Conservation (phyloP, 2,329 filamentous ascomycete species). For the Coniochaeta hoffmannii region DNA sequence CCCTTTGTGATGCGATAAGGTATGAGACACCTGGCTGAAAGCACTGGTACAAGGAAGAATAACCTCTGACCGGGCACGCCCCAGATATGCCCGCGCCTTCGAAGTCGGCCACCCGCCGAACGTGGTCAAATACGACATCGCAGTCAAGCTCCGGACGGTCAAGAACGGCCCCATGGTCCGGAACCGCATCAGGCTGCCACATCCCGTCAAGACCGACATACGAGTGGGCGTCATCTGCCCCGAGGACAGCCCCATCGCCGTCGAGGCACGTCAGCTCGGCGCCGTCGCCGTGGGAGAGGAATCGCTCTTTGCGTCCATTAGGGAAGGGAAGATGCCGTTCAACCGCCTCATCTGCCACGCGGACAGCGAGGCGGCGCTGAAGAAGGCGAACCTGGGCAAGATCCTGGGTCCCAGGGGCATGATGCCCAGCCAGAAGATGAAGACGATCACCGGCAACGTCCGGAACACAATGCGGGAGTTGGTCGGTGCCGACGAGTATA, state of each 20-base stretch:
- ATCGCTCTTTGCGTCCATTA: slow-evolving; percentile 72
- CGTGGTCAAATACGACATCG: slow-evolving; percentile 78
- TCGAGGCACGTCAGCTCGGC: slow-evolving; percentile 68
- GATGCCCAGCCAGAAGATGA: slow-evolving; percentile 85
- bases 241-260: slow-evolving; percentile 67
- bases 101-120: slow-evolving; percentile 78
- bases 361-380: slow-evolving; percentile 68
- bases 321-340: slow-evolving; percentile 70
- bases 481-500: slow-evolving; percentile 77
- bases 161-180: slow-evolving; percentile 84
- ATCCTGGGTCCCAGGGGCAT: slow-evolving; percentile 82
- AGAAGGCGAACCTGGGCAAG: slow-evolving; percentile 72
- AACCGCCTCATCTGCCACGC: slow-evolving; percentile 83
- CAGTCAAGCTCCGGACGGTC: slow-evolving; percentile 72
- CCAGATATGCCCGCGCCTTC: slow-evolving; percentile 79
- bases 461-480: slow-evolving; percentile 69
- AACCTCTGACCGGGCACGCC: neutral
- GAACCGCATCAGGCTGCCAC: slow-evolving; percentile 79
- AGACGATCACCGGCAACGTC: slow-evolving; percentile 81
- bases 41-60: no score
- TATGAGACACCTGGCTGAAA: slow-evolving; percentile 24
- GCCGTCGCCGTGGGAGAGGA: slow-evolving; percentile 82
- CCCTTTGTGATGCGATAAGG: slow-evolving; percentile 91
- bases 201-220: slow-evolving; percentile 82
- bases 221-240: slow-evolving; percentile 87